These are phyloP conservation scores for Cryptococcus sp. DNA, from an alignment of 1,284 basidiomycete species.

Conservation along the genomic window DNA sequence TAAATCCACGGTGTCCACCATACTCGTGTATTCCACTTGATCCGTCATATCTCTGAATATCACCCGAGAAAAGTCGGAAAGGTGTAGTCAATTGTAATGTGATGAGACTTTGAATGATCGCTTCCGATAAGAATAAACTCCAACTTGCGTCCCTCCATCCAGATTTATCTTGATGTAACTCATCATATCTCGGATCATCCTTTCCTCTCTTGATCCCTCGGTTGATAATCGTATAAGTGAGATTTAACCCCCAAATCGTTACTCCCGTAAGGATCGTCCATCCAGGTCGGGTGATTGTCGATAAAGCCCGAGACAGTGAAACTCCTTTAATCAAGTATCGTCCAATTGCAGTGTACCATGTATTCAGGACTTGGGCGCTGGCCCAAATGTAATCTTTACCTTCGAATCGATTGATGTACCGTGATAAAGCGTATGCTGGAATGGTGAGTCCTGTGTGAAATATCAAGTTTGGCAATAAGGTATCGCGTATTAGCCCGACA, in stretches of 20 bases:
- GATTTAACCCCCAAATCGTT: conserved; percentile 18
- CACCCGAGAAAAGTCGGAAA: not conserved
- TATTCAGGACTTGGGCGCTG: conserved; percentile 14
- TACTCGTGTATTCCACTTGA: no score
- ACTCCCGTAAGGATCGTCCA: conserved; percentile 18
- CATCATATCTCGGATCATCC: conserved; percentile 19
- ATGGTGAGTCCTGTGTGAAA: conserved; percentile 17
- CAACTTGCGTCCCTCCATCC: conserved; percentile 12
- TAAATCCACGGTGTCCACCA: no score
- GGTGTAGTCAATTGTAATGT: conserved; percentile 20
- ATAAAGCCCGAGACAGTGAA: conserved; percentile 9
- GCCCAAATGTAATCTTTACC: conserved; percentile 23
- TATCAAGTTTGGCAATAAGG: conserved; percentile 19
- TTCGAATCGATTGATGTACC: conserved; percentile 7
- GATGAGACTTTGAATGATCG: conserved; percentile 16
- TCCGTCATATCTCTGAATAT: no score
- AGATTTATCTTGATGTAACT: conserved; percentile 5
- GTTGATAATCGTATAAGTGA: conserved; percentile 13
- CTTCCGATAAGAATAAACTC: not conserved
- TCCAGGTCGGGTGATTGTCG: conserved; percentile 12
- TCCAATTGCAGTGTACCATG: conserved; percentile 19
- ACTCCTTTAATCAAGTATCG: conserved; percentile 7
- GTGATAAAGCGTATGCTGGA: conserved; percentile 14
- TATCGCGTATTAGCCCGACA: conserved; percentile 19
- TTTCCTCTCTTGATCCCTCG: conserved; percentile 3